Evolutionary conservation across 306 rosid species (phyloP), one percentile per base, ranked within the genome.

Genomic region (Cicer judaicum): DNA sequence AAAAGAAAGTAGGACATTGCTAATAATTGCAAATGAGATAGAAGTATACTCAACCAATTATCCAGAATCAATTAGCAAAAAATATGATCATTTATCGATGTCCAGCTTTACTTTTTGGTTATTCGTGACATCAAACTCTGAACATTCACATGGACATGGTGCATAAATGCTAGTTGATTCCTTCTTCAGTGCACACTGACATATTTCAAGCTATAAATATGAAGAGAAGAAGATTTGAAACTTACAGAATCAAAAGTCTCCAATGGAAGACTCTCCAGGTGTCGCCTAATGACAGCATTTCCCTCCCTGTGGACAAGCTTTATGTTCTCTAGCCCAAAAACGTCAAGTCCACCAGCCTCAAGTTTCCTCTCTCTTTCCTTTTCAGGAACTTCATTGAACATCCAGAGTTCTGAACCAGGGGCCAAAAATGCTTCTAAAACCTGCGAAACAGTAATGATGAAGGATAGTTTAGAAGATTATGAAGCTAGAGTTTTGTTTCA

Each of bases 201-300:
- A 13, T 73, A 53, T 29, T 64, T 56, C 62, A 73, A 70, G 65
- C 62, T 64, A 67, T 18, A 72, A 60, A 73, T 55, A 68, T 19
- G 36, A 15, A 42, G 68, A 79, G 70, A 72, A 24, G 68, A 65
- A 70, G 64, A 56, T 38, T 65, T 16, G 46, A 54, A 79, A 84
- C 96, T 64, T 84, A 93, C 98, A 74, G 98, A 93, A 87, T 93
- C 98, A 85, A 93, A 93, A 76, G 98, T 91, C 80, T 93, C 98
- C 75, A 93, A 68, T 15, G 98, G 98, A 84, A 93, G 97, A 74
- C 57, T 79, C 88, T 93, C 98, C 67, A 93, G 78, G 83, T 93
- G 98, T 78, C 97, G 88, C 85, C 91, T 87, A 72, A 91, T 91
- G 64, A 93, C 98, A 82, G 97, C 98, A 83, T 93, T 93, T 42